Evolutionary conservation across 441 rosid genomes (phyloP), one percentile per base, ranked within the genome.

Genomic region (Populus trichocarpa): DNA sequence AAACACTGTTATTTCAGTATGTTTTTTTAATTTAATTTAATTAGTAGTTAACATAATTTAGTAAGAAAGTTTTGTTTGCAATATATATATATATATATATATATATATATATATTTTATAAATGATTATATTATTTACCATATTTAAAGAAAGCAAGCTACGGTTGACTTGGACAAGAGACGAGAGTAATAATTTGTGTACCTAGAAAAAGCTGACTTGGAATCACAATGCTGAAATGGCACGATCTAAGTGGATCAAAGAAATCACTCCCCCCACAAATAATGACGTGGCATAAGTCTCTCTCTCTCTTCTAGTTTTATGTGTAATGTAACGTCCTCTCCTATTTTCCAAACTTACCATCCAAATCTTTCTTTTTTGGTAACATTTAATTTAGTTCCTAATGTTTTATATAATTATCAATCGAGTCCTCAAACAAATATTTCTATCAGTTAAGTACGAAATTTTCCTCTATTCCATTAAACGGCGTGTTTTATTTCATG

Each of bases 221-320:
- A 28, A 13, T 77, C 2, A 1, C 57, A 30, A 79, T 67, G 71
- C 80, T 42, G 67, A 81, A 25, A 10, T 81, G 83, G 83, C 83
- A 77, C 1, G 53, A 64, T 50, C 57, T 77, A 38, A 81, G 50
- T 69, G 83, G 73, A 25, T 33, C 20, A 33, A 23, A 64, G 50
- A 69, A 4, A 63, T 67, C 5, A 33, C 18, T 46, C 9, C 3
- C 3, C 9, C 12, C 25, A 4, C 32, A 1, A 13, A 61, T 33
- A 50, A 2, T 70, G 38, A 69, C 59, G 67, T 70, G 74, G 69
- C 36, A 46, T 3, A 46, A 13, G 53, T 6, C 14, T n/a, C 1
- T 35, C 16, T 35, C 16, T 20, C n/a, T 42, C 46, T 9, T 40
- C 4, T 40, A 40, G 53, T 46, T 46, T 42, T 46, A 13, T 13